Percentiles rank a stretch among this genome's conserved stretches.
Conservation (phyloP, 345 rosid genomes). For the Citrus sp. region DNA sequence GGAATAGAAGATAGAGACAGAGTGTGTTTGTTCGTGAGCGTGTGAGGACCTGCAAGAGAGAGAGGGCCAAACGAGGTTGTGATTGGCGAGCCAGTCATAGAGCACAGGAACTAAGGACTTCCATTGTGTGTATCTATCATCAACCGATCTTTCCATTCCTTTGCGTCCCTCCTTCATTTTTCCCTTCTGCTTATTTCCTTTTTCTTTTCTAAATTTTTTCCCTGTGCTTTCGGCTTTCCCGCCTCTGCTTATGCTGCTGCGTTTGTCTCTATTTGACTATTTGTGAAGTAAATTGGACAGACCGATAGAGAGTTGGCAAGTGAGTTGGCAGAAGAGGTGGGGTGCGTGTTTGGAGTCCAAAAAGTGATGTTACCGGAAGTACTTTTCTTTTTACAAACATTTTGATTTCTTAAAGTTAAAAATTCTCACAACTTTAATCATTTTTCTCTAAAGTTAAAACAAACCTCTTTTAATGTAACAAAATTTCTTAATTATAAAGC, state of each 20-base stretch:
- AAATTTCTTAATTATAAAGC: no score
- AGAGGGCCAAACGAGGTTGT: slow-evolving; percentile 50
- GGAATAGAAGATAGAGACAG: not conserved
- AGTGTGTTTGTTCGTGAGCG: not conserved
- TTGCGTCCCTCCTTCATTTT: slow-evolving; percentile 12
- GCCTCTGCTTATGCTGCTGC: slow-evolving; percentile 8
- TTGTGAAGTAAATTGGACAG: not conserved
- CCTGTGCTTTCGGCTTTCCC: not conserved
- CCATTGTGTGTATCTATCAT: slow-evolving; percentile 43
- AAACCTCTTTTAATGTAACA: no score
- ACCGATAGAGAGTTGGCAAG: no score
- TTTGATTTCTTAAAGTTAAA: no score
- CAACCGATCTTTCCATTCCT: slow-evolving; percentile 23
- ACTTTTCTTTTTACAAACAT: no score
- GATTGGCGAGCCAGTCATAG: slow-evolving; percentile 44
- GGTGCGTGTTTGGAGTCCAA: no score
- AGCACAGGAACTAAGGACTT: slow-evolving; percentile 43
- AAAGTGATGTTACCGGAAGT: no score
- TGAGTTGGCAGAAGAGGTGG: no score
- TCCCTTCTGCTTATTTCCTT: not conserved
- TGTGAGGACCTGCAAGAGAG: slow-evolving; percentile 51
- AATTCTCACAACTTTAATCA: no score
- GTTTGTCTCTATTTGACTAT: not conserved
- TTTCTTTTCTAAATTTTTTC: not conserved
- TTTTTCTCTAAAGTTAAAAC: no score